A percentile compares a stretch with the other conserved stretches of the same genome.
Evolutionary conservation across 2,329 filamentous ascomycete species (phyloP).

Genomic region (Allantophomopsis cytisporea): DNA sequence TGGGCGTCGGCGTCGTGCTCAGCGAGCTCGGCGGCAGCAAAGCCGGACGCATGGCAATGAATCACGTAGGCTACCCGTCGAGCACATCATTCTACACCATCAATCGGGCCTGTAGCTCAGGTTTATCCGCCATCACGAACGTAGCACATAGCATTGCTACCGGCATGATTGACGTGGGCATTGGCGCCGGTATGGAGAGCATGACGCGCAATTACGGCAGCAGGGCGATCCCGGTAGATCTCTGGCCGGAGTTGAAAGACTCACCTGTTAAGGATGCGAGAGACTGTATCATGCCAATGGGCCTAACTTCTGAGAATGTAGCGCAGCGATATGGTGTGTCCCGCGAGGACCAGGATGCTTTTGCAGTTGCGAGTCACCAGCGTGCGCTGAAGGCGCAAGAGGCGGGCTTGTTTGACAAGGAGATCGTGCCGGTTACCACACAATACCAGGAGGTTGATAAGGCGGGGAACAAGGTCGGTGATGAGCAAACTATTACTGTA

Average conservation of each 20-base stretch:
- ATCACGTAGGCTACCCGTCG: slow-evolving; percentile 66
- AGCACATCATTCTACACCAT: slow-evolving; percentile 71
- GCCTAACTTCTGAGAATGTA: slow-evolving; percentile 80
- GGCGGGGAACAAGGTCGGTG: slow-evolving; percentile 38
- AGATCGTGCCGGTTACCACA: slow-evolving; percentile 73
- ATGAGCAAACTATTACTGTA: slow-evolving; percentile 50
- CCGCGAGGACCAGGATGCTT: slow-evolving; percentile 68
- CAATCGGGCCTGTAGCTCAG: slow-evolving; percentile 75
- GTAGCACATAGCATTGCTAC: slow-evolving; percentile 65
- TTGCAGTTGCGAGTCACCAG: slow-evolving; percentile 62
- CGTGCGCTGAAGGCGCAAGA: slow-evolving; percentile 59
- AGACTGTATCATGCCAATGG: slow-evolving; percentile 94
- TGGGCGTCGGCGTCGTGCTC: slow-evolving; percentile 78
- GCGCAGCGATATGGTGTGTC: slow-evolving; percentile 62
- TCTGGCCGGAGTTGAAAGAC: slow-evolving; percentile 63
- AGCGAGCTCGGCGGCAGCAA: slow-evolving; percentile 85
- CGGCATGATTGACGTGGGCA: slow-evolving; percentile 58
- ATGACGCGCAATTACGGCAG: slow-evolving; percentile 88
- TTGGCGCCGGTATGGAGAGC: slow-evolving; percentile 88
- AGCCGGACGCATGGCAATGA: slow-evolving; percentile 80
- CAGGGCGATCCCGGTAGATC: slow-evolving; percentile 68
- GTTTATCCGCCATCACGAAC: slow-evolving; percentile 62
- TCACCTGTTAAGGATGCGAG: slow-evolving; percentile 52
- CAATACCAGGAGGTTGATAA: slow-evolving; percentile 51
- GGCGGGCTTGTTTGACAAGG: slow-evolving; percentile 56